phyloP scores from a whole-genome alignment of 257 asterid genomes.

The Salvia miltiorrhiza region DNA sequence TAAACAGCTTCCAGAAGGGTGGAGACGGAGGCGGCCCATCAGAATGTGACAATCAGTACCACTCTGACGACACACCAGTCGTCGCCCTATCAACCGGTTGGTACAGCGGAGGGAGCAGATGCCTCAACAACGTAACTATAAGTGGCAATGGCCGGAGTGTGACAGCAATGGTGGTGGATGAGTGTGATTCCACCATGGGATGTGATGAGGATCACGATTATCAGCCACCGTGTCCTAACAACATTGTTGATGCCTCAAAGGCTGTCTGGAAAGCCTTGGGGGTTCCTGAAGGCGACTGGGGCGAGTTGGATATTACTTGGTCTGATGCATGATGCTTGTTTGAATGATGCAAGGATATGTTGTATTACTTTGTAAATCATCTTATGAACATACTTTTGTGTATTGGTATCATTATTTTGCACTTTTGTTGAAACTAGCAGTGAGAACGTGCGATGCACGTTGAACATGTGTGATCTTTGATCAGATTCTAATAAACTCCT shows the following conservation, averaged over 20 bases:
- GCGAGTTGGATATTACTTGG: conserved; percentile 31
- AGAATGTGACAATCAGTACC: conserved; percentile 41
- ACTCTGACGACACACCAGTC: conserved; percentile 32
- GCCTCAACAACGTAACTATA: conserved; percentile 24
- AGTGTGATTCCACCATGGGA: conserved; percentile 47
- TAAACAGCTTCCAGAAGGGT: conserved; percentile 43
- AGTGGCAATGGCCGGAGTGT: conserved; percentile 37
- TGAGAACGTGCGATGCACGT: too few species aligned
- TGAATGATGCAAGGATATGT: too few species aligned
- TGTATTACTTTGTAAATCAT: background rate
- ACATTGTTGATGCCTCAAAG: conserved; percentile 46
- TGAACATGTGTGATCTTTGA: too few species aligned
- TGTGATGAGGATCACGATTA: conserved; percentile 42
- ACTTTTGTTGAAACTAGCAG: background rate
- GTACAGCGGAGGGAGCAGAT: conserved; percentile 35
- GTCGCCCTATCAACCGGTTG: conserved; percentile 48
- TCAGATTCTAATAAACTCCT: too few species aligned
- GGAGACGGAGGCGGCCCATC: conserved; percentile 49
- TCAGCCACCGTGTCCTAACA: conserved; percentile 51
- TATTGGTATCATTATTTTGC: too few species aligned
- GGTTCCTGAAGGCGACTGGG: conserved; percentile 28
- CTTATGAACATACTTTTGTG: background rate
- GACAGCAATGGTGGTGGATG: conserved; percentile 41
- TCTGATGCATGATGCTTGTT: conserved; percentile 6
- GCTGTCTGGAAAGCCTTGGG: conserved; percentile 46